phyloP scores from a whole-genome alignment of 352 stramenopile genomes.

The Globisporangium takayamanum region DNA sequence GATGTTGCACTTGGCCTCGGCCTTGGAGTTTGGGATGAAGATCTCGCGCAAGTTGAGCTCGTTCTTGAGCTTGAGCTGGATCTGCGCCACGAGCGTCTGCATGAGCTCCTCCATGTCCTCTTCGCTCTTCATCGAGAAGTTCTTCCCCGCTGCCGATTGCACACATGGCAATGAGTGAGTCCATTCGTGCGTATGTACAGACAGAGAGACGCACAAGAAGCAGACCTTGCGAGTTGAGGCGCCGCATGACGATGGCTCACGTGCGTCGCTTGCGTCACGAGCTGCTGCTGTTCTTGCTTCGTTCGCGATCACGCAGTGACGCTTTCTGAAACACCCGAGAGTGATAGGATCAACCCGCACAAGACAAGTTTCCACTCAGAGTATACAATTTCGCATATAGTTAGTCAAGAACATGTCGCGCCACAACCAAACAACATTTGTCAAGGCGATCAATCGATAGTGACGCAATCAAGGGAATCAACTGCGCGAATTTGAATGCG shows the following conservation, averaged over 20 bases:
- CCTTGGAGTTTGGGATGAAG: constrained; percentile 86
- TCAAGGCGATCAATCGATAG: neutral
- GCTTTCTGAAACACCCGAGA: neutral
- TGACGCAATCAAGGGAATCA: neutral
- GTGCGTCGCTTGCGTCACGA: neutral
- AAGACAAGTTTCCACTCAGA: neutral
- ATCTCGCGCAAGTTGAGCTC: constrained; percentile 80
- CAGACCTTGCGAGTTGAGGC: constrained; percentile 47
- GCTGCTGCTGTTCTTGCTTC: constrained; percentile 1
- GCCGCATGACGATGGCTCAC: constrained; percentile 26
- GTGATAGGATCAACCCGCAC: neutral
- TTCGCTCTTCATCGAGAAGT: constrained; percentile 75
- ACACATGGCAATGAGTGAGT: neutral
- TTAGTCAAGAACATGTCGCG: neutral
- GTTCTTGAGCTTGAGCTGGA: constrained; percentile 83
- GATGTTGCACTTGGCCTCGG: constrained; percentile 81
- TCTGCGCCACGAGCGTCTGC: constrained; percentile 76
- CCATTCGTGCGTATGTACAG: too few relatives aligned
- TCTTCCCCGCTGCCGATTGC: constrained; percentile 38
- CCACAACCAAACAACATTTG: neutral
- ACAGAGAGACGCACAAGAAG: neutral
- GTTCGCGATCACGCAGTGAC: neutral
- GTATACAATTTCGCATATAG: neutral
- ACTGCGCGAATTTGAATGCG: too few relatives aligned
- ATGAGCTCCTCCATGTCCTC: constrained; percentile 83